phyloP scores from a whole-genome alignment of 2,329 filamentous ascomycete genomes.

The Pyrenochaeta sp. region DNA sequence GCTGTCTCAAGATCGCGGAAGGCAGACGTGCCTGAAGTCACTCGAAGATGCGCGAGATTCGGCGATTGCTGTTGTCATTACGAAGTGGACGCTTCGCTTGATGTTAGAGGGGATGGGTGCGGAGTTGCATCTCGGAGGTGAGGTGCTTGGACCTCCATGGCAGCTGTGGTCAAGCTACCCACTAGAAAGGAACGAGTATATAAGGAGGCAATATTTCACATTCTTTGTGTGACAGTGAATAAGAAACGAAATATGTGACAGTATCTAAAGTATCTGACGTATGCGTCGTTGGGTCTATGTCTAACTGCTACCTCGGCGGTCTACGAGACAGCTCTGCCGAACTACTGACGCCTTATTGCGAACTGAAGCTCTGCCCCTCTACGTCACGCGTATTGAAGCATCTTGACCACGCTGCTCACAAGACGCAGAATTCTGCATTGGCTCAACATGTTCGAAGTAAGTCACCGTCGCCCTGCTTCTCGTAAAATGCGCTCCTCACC shows the following conservation, averaged over 20 bases:
- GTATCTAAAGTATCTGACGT: background rate
- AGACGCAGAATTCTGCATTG: background rate
- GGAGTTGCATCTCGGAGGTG: constrained; percentile 15
- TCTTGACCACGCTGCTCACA: background rate
- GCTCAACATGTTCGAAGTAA: constrained; percentile 30
- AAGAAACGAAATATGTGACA: background rate
- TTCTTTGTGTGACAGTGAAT: too few relatives aligned
- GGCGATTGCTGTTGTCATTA: background rate
- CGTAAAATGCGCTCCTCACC: background rate
- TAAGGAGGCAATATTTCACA: too few relatives aligned
- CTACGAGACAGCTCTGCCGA: too few relatives aligned
- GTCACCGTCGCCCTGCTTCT: background rate
- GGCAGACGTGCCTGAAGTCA: background rate
- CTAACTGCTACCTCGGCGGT: background rate
- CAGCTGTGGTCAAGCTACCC: background rate
- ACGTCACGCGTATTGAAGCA: constrained; percentile 7
- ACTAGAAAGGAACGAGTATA: too few relatives aligned
- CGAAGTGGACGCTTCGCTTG: background rate
- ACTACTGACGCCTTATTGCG: constrained; percentile 2
- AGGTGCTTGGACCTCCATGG: constrained; percentile 16
- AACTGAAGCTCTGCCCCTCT: constrained; percentile 11
- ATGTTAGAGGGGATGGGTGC: constrained; percentile 5
- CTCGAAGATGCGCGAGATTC: background rate
- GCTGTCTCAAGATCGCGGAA: background rate
- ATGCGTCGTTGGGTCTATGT: background rate